Conservation (phyloP, 2,329 filamentous ascomycete species). For the Arthrobotrys sinensis region DNA sequence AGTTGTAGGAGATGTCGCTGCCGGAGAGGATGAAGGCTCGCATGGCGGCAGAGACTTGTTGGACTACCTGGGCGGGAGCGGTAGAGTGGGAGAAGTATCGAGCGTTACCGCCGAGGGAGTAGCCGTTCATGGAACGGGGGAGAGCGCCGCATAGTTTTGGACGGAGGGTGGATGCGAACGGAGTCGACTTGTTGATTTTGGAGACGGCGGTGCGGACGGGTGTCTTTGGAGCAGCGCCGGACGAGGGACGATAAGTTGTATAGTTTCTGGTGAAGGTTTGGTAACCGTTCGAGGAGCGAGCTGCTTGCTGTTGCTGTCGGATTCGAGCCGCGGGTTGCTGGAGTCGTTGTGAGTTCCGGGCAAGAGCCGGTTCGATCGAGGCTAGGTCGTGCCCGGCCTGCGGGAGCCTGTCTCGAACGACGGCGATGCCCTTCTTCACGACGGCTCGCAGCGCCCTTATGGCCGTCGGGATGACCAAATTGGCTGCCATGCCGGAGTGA, state of each 20-base stretch:
- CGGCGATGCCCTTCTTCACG: conserved; percentile 70
- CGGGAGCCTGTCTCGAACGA: conserved; percentile 69
- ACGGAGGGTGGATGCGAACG: conserved; percentile 88
- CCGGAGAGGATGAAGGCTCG: conserved; percentile 94
- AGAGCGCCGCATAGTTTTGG: conserved; percentile 92
- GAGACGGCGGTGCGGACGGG: conserved; percentile 74
- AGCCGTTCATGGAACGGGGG: conserved; percentile 89
- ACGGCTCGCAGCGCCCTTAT: conserved; percentile 67
- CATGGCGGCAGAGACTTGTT: conserved; percentile 90
- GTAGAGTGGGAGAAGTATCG: conserved; percentile 88
- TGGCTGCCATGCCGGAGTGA: conserved; percentile 61
- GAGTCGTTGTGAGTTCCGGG: conserved; percentile 73
- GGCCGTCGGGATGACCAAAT: conserved; percentile 57
- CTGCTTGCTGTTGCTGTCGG: conserved; percentile 77
- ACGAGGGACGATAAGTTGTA: conserved; percentile 64
- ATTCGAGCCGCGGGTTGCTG: conserved; percentile 76
- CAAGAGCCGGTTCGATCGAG: conserved; percentile 75
- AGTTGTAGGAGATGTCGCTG: conserved; percentile 84
- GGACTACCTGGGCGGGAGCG: conserved; percentile 87
- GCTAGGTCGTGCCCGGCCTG: conserved; percentile 69
- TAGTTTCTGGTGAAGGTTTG: conserved; percentile 70
- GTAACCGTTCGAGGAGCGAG: conserved; percentile 74
- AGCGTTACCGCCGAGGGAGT: conserved; percentile 79
- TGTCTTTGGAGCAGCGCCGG: conserved; percentile 71
- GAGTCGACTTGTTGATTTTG: conserved; percentile 80